phyloP scores from a whole-genome alignment of 176 grass and related monocot genomes.

The Dactylis glomerata region DNA sequence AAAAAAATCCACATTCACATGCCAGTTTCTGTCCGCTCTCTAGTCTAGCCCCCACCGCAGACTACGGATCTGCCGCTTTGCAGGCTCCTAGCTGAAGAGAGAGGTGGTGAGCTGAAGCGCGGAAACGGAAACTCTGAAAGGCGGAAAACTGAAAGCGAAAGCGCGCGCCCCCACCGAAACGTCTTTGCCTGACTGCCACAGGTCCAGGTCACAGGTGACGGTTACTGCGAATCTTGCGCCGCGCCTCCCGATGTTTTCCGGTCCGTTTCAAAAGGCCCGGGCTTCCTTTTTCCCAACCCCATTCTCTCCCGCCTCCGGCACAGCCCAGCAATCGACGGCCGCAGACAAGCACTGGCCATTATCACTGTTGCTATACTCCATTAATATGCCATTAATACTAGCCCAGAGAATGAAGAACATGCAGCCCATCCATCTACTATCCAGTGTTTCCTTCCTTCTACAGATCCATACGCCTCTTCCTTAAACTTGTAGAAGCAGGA shows the following conservation, averaged over 20 bases:
- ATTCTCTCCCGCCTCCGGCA: not conserved
- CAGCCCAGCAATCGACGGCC: not conserved
- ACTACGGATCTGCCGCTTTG: too few relatives aligned
- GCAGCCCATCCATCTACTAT: not conserved
- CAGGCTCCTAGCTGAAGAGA: not conserved
- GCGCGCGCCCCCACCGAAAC: not conserved
- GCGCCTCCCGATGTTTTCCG: not conserved
- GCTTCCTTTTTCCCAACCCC: not conserved
- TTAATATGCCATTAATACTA: not conserved
- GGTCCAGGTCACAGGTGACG: not conserved
- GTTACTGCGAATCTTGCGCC: not conserved
- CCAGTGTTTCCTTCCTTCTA: not conserved
- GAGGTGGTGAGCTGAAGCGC: not conserved
- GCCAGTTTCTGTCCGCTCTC: too few relatives aligned
- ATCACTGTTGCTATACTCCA: not conserved
- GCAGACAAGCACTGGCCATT: not conserved
- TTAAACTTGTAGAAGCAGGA: not conserved
- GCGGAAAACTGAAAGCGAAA: not conserved
- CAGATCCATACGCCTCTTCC: not conserved
- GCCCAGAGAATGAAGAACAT: not conserved
- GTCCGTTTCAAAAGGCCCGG: not conserved
- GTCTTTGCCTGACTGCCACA: not conserved
- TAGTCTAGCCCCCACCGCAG: too few relatives aligned
- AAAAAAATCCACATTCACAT: too few relatives aligned
- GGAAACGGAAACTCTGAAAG: not conserved